A percentile compares a stretch with the other conserved stretches of the same genome.
These are phyloP conservation scores for Pseudocercospora macadamiae DNA, from an alignment of 2,329 filamentous ascomycete species.

Conservation along the genomic window DNA sequence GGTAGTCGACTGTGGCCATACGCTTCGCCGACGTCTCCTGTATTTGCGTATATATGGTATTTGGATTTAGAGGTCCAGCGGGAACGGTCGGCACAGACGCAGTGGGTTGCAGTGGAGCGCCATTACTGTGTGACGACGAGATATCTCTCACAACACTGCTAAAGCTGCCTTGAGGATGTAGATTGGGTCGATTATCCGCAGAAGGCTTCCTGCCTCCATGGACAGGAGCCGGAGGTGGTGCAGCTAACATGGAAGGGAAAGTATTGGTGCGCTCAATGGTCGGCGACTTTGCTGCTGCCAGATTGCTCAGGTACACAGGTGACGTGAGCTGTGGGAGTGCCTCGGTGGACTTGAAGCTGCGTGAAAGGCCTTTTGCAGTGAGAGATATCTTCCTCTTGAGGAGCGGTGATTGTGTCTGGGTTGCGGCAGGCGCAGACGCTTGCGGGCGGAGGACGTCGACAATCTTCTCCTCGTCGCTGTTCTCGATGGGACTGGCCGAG, in stretches of 20 bases:
- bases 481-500: conserved; percentile 20
- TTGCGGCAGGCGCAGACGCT: conserved; percentile 6
- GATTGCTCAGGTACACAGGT: conserved; percentile 18
- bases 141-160: conserved; percentile 23
- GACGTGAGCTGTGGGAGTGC: conserved; percentile 23
- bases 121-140: conserved; percentile 28
- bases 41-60: conserved; percentile 66
- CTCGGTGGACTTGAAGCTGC: conserved; percentile 29
- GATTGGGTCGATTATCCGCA: conserved; percentile 19
- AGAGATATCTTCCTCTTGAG: conserved; percentile 27
- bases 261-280: conserved; percentile 1
- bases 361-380: conserved; percentile 26
- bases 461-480: conserved; percentile 11
- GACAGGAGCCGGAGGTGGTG: conserved; percentile 14
- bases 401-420: conserved; percentile 7
- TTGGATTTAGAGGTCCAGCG: conserved; percentile 41
- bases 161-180: conserved; percentile 31
- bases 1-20: conserved; percentile 90
- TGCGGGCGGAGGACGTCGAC: conserved; percentile 2
- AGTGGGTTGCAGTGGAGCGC: conserved; percentile 26
- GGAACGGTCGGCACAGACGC: conserved; percentile 16
- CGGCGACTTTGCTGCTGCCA: conserved; percentile 5
- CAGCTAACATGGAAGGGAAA: conserved; percentile 23
- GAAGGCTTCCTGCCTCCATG: conserved; percentile 21
- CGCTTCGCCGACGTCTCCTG: conserved; percentile 88